Evolutionary conservation across 805 yeast species (phyloP).

Genomic region (Hanseniaspora lachancei): DNA sequence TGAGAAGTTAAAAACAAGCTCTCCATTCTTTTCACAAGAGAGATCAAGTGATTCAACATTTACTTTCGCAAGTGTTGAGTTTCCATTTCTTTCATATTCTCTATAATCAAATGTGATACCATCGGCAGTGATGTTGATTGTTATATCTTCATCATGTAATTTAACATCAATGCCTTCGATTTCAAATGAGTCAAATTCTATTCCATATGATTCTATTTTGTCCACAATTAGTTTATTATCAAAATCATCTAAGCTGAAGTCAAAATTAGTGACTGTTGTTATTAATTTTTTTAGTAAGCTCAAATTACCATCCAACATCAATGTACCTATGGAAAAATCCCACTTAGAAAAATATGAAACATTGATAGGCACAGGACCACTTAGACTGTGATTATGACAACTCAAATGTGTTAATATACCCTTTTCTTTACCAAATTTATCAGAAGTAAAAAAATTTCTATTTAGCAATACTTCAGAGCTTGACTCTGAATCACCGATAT

Average conservation of each 20-base stretch:
- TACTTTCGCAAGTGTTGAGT: conserved; percentile 41
- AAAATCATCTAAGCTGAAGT: conserved; percentile 51
- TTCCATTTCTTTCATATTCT: conserved; percentile 59
- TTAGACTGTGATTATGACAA: conserved; percentile 81
- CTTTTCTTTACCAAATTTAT: conserved; percentile 24
- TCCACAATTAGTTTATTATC: conserved; percentile 61
- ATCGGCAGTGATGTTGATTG: conserved; percentile 19
- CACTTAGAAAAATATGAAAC: conserved; percentile 84
- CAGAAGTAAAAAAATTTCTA: conserved; percentile 17
- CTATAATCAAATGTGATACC: conserved; percentile 35
- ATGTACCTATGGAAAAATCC: conserved; percentile 61
- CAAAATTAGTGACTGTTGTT: conserved; percentile 36
- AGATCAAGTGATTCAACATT: conserved; percentile 37
- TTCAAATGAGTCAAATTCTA: conserved; percentile 48
- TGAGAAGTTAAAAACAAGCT: conserved; percentile 32
- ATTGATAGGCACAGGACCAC: conserved; percentile 80
- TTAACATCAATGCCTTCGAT: conserved; percentile 36
- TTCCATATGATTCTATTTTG: conserved; percentile 49
- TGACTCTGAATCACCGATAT: conserved; percentile 14
- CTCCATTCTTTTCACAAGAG: neutral
- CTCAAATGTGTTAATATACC: conserved; percentile 34
- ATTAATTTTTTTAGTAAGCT: conserved; percentile 33
- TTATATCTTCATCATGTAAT: conserved; percentile 27
- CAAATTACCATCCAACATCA: conserved; percentile 41
- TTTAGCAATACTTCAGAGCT: conserved; percentile 16